Evolutionary conservation across 2,329 filamentous ascomycete species (phyloP), one percentile per base, ranked within the genome.

Genomic region (Penicillium hordei): DNA sequence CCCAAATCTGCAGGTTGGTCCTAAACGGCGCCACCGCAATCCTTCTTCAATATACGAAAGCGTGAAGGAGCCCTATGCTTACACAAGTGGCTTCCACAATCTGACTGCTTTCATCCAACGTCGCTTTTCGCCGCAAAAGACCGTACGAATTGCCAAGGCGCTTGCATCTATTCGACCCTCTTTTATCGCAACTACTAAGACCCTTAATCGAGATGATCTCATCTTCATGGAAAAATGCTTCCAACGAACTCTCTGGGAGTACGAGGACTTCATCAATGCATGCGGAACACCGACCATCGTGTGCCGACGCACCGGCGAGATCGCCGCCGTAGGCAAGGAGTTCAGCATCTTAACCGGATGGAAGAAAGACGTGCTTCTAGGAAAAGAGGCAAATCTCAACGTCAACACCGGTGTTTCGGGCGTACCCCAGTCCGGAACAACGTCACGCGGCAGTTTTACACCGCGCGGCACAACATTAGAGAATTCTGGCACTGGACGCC

Each of bases 171-270:
- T 97, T 66, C 88, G 94, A 8, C 93, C 94, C 1, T 94, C 92
- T 0, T 94, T 99, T 71, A 93, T 97, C 62, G 88, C 92, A 12
- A 95, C 91, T 61, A 96, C 91, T 21, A 90, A 90, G 68, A 92
- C 91, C n/a, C 80, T 97, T 60, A 93, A 91, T 63, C 82, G 88
- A 19, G 89, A 94, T 68, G 94, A 99, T 74, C 81, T 97, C 29
- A 87, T 99, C 23, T 97, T 97, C 74, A 96, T 96, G 89, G 94
- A 99, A 74, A 96, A 96, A 76, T 95, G 90, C 69, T 91, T 97
- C 71, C 94, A 99, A 75, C 86, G 94, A 38, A 95, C 91, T 0
- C 81, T 97, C 12, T 91, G 92, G 70, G 92, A 96, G 72, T 95
- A 96, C 68, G 91, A 97, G 71, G 91, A 96, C 63, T 94, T 95